Base-by-base conservation (phyloP, 768 basidiomycete species). In the Plicaturopsis crispa region DNA sequence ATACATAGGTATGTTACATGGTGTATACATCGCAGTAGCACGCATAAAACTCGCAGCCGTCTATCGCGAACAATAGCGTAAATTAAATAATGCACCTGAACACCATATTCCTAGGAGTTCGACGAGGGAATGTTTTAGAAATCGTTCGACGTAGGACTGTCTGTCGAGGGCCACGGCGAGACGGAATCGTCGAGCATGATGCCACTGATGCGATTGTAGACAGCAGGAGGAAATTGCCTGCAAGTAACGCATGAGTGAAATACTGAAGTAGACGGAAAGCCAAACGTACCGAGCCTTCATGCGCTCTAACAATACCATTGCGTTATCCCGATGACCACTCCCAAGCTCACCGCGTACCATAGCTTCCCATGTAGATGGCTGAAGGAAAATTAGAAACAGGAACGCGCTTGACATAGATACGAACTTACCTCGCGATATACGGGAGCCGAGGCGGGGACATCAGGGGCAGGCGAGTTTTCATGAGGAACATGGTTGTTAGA, bases 321-420 rank as follows among this genome's bases (percentile, higher is more conserved):
- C 94, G 8, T 69, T 68, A 33, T 79, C 73, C 10, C 78, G 75
- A 48, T 88, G 75, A 10, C 87, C 87, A 36, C 71, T 75, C 14
- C 79, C 79, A 8, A 98, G 68, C 55, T 99, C 96, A 1, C 86
- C 87, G 11, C 88, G 76, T 46, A 99, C 78, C 92, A 99, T 98
- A 4, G 78, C 80, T 53, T 98, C 96, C 82, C 87, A 94, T 1
- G 90, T 93, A 28, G 86, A 90, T 10, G 89, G 90, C 80, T 88
- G 49, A 2, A 40, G 37, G 37, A 21, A 38, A 33, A 45, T 14
- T 34, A 48, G 28, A 14, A 37, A 33, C 22, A 17, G 26, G 12
- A 37, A 6, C 33, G 31, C 19, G 31, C n/a, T 26, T 21, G 35
- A 4, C 41, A 31, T 32, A 34, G 4, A 22, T 28, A 49, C 17